Base-by-base conservation (phyloP, 2,329 filamentous ascomycete species). In the Scleromitrula shiraiana region DNA sequence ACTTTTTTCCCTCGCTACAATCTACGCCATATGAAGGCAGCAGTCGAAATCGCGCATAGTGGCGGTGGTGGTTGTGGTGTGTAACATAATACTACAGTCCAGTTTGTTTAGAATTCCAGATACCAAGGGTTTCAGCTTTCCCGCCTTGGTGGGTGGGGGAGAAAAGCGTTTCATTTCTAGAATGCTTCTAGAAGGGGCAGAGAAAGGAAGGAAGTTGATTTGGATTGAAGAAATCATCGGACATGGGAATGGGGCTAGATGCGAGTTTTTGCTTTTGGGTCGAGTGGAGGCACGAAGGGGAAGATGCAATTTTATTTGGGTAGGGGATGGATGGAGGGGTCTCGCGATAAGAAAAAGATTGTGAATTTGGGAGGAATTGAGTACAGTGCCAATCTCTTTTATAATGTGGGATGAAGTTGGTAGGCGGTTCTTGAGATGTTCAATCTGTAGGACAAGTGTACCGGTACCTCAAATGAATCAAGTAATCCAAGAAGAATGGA, bases 321-420 rank as follows among this genome's bases (percentile, higher is more conserved):
- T 27, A 36, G 38, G 45, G 29, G 15, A 22, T 22, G 9, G 14
- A 36, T 41, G 27, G 45, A 41, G 37, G 45, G 27, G 37, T 43
- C n/a, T 47, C 33, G 35, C 37, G 45, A 47, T 47, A 47, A 47
- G 45, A 19, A n/a, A n/a, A n/a, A n/a, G n/a, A n/a, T n/a, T n/a
- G n/a, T 33, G 22, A 29, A 38, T 42, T 42, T 15, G 29, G 32
- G 32, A 20, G 24, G 29, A 40, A 24, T 38, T 30, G 24, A 46
- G 15, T 10, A 7, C 19, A 38, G 17, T 17, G 19, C n/a, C n/a
- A n/a, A n/a, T n/a, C n/a, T n/a, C n/a, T n/a, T n/a, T n/a, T n/a
- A n/a, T n/a, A 10, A 36, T 19, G 35, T 38, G 35, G 35, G 35
- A 38, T 38, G 35, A 22, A 12, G 35, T 38, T n/a, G 33, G 33